These are phyloP conservation scores for Dendrothele bispora DNA, from an alignment of 768 basidiomycete genomes.

Conservation along the genomic window DNA sequence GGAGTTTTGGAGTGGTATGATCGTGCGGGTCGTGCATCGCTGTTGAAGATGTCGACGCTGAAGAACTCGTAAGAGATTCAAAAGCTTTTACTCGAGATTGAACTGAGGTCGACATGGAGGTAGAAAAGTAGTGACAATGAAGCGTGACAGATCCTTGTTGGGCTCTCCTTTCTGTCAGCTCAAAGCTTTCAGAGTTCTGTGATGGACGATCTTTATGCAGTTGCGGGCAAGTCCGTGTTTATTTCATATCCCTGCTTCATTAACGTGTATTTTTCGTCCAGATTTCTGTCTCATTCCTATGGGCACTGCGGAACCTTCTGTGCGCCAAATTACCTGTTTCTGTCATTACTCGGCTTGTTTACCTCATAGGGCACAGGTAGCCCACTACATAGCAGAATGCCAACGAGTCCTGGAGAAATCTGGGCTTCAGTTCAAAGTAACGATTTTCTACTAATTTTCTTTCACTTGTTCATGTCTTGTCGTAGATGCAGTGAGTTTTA, in stretches of 20 bases:
- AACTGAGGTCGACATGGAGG: constrained; percentile 46
- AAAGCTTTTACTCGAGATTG: constrained; percentile 66
- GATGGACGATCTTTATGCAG: constrained; percentile 64
- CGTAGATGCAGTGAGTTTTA: constrained; percentile 75
- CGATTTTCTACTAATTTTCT: constrained; percentile 10
- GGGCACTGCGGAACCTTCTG: constrained; percentile 74
- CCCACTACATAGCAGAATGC: constrained; percentile 79
- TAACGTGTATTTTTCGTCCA: constrained; percentile 23
- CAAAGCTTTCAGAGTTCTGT: neutral
- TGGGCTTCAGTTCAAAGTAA: constrained; percentile 81
- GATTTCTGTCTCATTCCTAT: constrained; percentile 91
- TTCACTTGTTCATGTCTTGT: neutral
- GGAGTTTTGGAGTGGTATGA: constrained; percentile 48
- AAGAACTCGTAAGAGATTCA: constrained; percentile 45
- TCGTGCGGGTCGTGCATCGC: constrained; percentile 9
- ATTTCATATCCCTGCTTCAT: neutral
- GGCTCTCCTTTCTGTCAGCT: neutral
- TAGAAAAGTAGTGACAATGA: neutral
- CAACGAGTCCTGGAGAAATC: constrained; percentile 80
- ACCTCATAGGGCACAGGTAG: constrained; percentile 46
- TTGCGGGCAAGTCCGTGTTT: constrained; percentile 53
- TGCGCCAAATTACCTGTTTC: constrained; percentile 25
- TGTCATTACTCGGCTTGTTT: neutral
- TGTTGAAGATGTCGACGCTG: constrained; percentile 22
- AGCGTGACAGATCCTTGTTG: neutral